phyloP scores from a whole-genome alignment of 2,329 filamentous ascomycete species.

The Sarocladiaceae sp. region DNA sequence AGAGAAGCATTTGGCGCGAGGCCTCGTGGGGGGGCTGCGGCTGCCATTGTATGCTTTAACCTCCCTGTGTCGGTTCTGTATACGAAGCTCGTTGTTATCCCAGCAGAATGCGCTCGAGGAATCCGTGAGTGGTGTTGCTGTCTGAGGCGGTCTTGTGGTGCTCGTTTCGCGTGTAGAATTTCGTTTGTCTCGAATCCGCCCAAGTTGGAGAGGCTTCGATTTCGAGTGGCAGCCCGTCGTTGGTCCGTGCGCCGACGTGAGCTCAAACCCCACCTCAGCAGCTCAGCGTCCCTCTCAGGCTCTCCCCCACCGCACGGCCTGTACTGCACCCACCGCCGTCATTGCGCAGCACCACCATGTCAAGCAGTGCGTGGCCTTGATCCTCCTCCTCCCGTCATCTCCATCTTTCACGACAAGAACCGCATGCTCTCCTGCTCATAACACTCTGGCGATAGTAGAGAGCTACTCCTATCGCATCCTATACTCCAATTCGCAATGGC shows the following conservation, averaged over 20 bases:
- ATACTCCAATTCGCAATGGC: slow-evolving; percentile 59
- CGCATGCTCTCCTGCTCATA: slow-evolving; percentile 4
- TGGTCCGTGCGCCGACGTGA: slow-evolving; percentile 4
- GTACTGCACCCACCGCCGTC: too few species aligned
- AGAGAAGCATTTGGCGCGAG: slow-evolving; percentile 35
- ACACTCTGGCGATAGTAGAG: slow-evolving; percentile 79
- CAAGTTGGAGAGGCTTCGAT: slow-evolving; percentile 1
- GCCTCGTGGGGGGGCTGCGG: slow-evolving; percentile 32
- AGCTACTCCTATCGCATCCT: slow-evolving; percentile 54
- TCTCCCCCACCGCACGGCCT: too few species aligned
- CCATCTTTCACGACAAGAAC: background rate
- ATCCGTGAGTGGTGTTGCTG: background rate
- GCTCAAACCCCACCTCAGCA: slow-evolving; percentile 6
- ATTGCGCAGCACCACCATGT: background rate
- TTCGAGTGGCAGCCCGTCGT: background rate
- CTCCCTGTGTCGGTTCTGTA: too few species aligned
- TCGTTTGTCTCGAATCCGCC: background rate
- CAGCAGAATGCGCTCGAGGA: too few species aligned
- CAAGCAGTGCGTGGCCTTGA: slow-evolving; percentile 5
- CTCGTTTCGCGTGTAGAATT: slow-evolving; percentile 5
- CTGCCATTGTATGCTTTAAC: slow-evolving; percentile 23
- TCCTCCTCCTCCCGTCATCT: slow-evolving; percentile 1
- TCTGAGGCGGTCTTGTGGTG: background rate
- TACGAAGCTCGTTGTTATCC: too few species aligned
- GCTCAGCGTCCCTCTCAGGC: too few species aligned